A percentile compares a stretch with the other conserved stretches of the same genome.
phyloP scores from a whole-genome alignment of 2,329 filamentous ascomycete genomes.

The Neoarthrinium moseri region DNA sequence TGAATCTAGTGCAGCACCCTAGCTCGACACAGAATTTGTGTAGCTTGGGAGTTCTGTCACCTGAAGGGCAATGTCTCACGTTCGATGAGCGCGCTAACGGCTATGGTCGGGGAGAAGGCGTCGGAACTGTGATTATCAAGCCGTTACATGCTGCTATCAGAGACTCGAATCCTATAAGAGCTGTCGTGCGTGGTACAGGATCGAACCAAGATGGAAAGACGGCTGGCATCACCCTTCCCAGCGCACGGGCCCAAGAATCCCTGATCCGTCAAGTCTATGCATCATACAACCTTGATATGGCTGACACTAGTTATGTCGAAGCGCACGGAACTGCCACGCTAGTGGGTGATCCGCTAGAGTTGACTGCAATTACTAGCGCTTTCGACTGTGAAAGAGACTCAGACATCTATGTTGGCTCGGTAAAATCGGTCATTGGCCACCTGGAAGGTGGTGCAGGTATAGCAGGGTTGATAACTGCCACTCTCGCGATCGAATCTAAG shows the following conservation, averaged over 20 bases:
- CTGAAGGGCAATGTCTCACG: slow-evolving; percentile 7
- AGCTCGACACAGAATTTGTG: no score
- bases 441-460: slow-evolving; percentile 10
- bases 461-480: slow-evolving; percentile 12
- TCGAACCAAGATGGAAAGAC: background rate
- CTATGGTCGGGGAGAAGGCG: background rate
- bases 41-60: no score
- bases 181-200: background rate
- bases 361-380: background rate
- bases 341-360: background rate
- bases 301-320: background rate
- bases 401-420: slow-evolving; percentile 14
- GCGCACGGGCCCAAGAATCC: background rate
- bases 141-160: background rate
- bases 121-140: background rate
- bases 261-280: background rate
- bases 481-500: background rate
- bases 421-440: slow-evolving; percentile 14
- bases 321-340: background rate
- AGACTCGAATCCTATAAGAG: background rate
- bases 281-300: background rate
- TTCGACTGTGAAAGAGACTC: background rate
- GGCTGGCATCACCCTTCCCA: background rate
- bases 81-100: slow-evolving; percentile 7
- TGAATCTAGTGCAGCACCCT: no score